Conservation (phyloP, 345 rosid species). For the Murraya paniculata region DNA sequence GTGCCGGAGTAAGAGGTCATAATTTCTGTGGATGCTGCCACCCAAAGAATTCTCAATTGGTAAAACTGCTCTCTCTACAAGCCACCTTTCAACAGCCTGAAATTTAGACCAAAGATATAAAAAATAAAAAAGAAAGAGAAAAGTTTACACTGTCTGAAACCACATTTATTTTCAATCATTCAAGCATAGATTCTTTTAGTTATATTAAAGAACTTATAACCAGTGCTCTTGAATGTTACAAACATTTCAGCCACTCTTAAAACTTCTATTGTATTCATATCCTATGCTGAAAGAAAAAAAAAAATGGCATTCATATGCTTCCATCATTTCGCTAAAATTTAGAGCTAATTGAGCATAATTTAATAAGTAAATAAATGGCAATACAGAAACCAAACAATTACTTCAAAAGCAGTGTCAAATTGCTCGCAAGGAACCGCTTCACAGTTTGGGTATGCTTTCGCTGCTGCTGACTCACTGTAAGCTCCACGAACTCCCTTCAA, state of each 20-base stretch:
- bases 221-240: background rate
- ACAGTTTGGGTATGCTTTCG: constrained; percentile 91
- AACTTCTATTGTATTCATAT: background rate
- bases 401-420: constrained; percentile 93
- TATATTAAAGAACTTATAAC: background rate
- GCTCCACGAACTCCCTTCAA: constrained; percentile 88
- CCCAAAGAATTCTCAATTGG: constrained; percentile 98
- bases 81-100: constrained; percentile 89
- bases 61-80: constrained; percentile 91
- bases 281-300: background rate
- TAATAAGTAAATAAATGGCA: background rate
- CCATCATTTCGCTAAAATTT: background rate
- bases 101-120: background rate
- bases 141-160: background rate
- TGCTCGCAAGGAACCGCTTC: constrained; percentile 97
- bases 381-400: constrained; percentile 19
- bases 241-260: constrained; percentile 3
- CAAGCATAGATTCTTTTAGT: background rate
- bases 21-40: constrained; percentile 98
- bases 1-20: constrained; percentile 89
- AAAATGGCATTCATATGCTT: background rate
- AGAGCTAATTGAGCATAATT: too few relatives aligned
- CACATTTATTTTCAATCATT: constrained; percentile 2
- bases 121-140: background rate
- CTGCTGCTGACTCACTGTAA: constrained; percentile 92